Conservation (phyloP, 2,329 filamentous ascomycete species). For the Biscogniauxia marginata region DNA sequence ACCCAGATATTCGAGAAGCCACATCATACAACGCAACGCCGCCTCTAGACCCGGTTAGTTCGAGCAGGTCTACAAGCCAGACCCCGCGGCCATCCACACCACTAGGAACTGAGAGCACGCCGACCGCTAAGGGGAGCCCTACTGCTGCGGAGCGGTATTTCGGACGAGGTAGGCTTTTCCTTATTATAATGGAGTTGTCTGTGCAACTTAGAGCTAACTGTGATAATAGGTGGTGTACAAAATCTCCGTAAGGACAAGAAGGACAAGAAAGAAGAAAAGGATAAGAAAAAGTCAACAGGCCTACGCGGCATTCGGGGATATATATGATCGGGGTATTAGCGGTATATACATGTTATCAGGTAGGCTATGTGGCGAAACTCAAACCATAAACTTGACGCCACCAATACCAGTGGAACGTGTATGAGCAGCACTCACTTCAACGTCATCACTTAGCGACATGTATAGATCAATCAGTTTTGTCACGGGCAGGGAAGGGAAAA, state of each 20-base stretch:
- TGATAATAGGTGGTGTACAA: constrained; percentile 43
- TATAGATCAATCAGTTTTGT: background rate
- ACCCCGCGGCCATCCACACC: constrained; percentile 39
- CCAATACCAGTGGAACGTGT: background rate
- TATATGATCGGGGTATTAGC: constrained; percentile 19
- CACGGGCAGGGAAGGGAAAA: too few species aligned
- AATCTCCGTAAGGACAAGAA: constrained; percentile 46
- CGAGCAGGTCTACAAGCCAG: constrained; percentile 22
- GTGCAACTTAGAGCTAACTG: constrained; percentile 41
- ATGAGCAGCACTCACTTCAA: background rate
- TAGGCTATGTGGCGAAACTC: background rate
- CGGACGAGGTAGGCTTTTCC: constrained; percentile 42
- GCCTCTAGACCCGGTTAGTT: constrained; percentile 36
- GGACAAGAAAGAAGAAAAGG: constrained; percentile 48
- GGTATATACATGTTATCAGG: background rate
- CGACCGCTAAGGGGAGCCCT: constrained; percentile 25
- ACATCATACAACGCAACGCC: constrained; percentile 44
- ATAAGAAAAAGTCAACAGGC: constrained; percentile 38
- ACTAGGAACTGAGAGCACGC: constrained; percentile 33
- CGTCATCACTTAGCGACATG: background rate
- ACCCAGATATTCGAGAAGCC: constrained; percentile 42
- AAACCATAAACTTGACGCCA: background rate
- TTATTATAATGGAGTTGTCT: constrained; percentile 43
- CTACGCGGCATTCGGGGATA: constrained; percentile 40
- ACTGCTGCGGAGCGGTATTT: constrained; percentile 45